Conservation (phyloP, 164 flowering plant species). For the Piper longum region DNA sequence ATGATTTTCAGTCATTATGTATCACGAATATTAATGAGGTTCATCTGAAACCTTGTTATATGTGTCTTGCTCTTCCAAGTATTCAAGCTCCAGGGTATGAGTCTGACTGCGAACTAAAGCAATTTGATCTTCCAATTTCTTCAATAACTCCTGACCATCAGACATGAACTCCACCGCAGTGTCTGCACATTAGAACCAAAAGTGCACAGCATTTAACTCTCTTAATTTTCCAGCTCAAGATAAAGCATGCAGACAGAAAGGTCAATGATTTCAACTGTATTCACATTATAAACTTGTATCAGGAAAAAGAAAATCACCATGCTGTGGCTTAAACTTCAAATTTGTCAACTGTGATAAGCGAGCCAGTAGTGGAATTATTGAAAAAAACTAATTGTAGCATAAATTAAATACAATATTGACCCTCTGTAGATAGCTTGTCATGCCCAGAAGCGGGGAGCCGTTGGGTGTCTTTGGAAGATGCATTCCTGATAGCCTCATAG, state of each 20-base stretch:
- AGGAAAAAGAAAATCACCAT: neutral
- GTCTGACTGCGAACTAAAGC: slow-evolving; percentile 23
- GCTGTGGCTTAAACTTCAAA: neutral
- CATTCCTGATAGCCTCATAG: no score
- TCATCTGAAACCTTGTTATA: slow-evolving; percentile 29
- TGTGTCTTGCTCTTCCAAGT: slow-evolving; percentile 22
- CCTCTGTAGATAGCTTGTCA: no score
- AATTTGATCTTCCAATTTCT: slow-evolving; percentile 26
- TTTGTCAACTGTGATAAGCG: neutral
- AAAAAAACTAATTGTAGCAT: no score
- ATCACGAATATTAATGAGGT: neutral
- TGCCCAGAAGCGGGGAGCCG: no score
- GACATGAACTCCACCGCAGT: slow-evolving; percentile 5
- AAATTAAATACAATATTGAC: no score
- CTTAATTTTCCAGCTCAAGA: neutral
- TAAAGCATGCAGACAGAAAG: neutral
- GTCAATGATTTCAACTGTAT: neutral
- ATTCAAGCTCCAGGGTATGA: slow-evolving; percentile 26
- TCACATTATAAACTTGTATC: no score
- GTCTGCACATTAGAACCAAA: slow-evolving; percentile 1
- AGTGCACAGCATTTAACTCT: neutral
- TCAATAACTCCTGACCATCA: slow-evolving; percentile 11
- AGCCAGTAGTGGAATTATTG: no score
- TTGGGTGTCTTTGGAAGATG: no score
- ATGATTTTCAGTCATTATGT: no score